phyloP scores from a whole-genome alignment of 176 grass and related monocot species.

The Oryza meridionalis region DNA sequence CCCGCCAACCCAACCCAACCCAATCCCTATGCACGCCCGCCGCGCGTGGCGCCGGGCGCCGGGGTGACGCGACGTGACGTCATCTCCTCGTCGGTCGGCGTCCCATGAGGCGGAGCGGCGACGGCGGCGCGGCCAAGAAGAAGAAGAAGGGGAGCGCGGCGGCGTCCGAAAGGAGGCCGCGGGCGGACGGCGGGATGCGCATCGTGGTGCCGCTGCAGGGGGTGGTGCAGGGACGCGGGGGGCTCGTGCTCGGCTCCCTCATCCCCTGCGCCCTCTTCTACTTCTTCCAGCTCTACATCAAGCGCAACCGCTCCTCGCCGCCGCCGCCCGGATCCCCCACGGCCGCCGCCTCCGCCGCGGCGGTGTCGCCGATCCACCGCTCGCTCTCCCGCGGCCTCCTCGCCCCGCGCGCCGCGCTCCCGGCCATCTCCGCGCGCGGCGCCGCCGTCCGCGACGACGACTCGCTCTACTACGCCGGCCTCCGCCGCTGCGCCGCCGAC shows the following conservation, averaged over 20 bases:
- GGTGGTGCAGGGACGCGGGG: slow-evolving; percentile 89
- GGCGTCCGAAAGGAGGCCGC: not conserved
- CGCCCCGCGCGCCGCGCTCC: slow-evolving; percentile 51
- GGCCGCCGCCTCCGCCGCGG: not conserved
- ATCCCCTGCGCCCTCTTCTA: slow-evolving; percentile 99
- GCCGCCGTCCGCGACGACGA: slow-evolving; percentile 55
- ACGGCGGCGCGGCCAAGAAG: slow-evolving; percentile 6
- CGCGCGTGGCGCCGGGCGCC: not conserved
- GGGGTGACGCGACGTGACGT: too few species aligned
- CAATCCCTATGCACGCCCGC: slow-evolving; percentile 6
- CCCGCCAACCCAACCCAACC: not conserved
- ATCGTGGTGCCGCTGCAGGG: slow-evolving; percentile 91
- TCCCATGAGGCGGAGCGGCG: slow-evolving; percentile 40
- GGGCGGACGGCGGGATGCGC: slow-evolving; percentile 83
- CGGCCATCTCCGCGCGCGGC: slow-evolving; percentile 62
- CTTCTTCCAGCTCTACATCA: slow-evolving; percentile 97
- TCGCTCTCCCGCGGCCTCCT: slow-evolving; percentile 69
- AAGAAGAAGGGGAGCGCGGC: not conserved
- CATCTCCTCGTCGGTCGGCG: not conserved
- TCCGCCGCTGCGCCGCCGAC: slow-evolving; percentile 63
- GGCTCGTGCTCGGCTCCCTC: slow-evolving; percentile 90
- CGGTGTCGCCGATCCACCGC: slow-evolving; percentile 47
- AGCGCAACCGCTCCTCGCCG: slow-evolving; percentile 66
- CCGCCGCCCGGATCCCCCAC: slow-evolving; percentile 28
- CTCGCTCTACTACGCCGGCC: slow-evolving; percentile 79